phyloP scores from a whole-genome alignment of 192 early-diverging fungal genomes.

The Pilaira anomala region DNA sequence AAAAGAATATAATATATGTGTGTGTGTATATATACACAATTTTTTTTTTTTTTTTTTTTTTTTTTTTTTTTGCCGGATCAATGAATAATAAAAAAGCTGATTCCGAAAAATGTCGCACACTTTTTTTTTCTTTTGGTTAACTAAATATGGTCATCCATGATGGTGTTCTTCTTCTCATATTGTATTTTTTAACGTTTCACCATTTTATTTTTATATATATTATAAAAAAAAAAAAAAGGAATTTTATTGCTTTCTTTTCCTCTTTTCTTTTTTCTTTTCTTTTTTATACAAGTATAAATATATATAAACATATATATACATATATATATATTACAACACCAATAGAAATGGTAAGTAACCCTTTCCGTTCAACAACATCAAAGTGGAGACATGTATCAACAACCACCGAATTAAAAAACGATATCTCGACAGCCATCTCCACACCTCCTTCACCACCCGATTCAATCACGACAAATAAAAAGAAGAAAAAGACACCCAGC shows the following conservation, averaged over 20 bases:
- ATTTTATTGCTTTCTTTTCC: no score
- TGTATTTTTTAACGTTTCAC: no score
- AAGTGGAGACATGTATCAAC: conserved; percentile 12
- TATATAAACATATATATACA: no score
- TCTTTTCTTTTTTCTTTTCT: not conserved
- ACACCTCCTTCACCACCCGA: not conserved
- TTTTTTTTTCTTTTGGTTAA: no score
- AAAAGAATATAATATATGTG: not conserved
- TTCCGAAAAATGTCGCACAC: no score
- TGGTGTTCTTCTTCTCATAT: no score
- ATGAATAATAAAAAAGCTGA: no score
- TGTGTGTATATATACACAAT: not conserved
- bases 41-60: not conserved
- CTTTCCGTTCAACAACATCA: not conserved
- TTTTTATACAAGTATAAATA: not conserved
- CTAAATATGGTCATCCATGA: no score
- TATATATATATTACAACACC: no score
- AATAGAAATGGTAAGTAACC: conserved; percentile 2
- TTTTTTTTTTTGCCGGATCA: no score
- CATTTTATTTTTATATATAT: no score
- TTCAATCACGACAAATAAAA: not conserved
- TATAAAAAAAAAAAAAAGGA: no score
- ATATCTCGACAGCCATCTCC: not conserved
- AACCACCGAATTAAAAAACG: not conserved
- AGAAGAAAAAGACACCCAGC: not conserved